Evolutionary conservation across 257 asterid species (phyloP), one percentile per base, ranked within the genome.

Genomic region (Scutellaria galericulata): DNA sequence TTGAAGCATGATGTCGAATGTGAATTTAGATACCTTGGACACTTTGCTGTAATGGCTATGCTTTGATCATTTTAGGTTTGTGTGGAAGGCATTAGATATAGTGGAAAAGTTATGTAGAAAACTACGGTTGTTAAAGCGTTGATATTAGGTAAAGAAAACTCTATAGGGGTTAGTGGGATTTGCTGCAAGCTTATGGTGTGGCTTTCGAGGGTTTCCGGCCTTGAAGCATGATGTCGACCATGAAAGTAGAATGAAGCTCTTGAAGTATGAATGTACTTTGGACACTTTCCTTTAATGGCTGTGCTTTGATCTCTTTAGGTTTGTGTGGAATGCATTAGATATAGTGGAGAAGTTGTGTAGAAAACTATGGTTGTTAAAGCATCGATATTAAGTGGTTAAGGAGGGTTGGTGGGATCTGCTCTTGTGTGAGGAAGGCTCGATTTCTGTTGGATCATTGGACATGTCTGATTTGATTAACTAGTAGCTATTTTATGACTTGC

Each of bases 351-450:
- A 45, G 18, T 10, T 4, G 13, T 22, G 45, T 15, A 44, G 64
- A 67, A 50, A 9, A 70, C 68, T 18, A 3, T 27, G 2, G 37
- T 15, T 51, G 10, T 12, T n/a, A 53, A 66, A 31, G 72, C 39
- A 51, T n/a, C 37, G 5, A 15, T 27, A n/a, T 11, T 47, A 46
- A 7, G 46, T 72, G 35, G 47, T 13, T 41, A 40, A 31, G 53
- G 60, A 31, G 45, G 65, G 56, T 71, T 51, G 54, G 52, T 51
- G 71, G 42, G 54, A 61, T 40, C 20, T 50, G 55, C 51, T 63
- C 37, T 44, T 50, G 35, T 47, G 42, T 24, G 9, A 31, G 13
- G 13, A 15, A 63, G 72, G 48, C 66, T 39, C 42, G 22, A 5
- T 71, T 46, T 55, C 57, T 52, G 13, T 56, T 39, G 76, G 24